Base-by-base conservation (phyloP, 768 basidiomycete genomes). In the Xerocomellus chrysenteron region DNA sequence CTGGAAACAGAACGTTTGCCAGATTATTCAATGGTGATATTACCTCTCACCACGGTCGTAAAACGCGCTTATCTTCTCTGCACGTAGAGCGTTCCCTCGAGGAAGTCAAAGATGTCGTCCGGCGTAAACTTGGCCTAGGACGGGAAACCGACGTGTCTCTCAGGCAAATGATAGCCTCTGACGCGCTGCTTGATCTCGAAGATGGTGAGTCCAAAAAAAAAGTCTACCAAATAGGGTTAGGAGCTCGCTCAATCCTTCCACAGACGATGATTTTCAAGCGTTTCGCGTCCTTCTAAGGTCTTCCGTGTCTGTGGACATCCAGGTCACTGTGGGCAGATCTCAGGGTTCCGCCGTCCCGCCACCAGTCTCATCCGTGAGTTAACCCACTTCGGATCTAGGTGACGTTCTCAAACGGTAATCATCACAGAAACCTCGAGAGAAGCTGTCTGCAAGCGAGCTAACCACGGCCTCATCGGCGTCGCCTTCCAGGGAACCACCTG, bases 191-290 rank as follows among this genome's bases (percentile, higher is more conserved):
- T 24, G 87, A 88, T 66, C 76, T 93, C n/a, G 89, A 89, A 36
- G 90, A 92, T 66, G 87, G 91, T 90, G 62, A 58, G 54, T 19
- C 11, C 26, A 28, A 28, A 13, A 43, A 42, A 39, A 44, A 45
- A 35, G 13, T 41, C 13, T 37, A 1, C 35, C 3, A 36, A 30
- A 50, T n/a, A 19, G 52, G 39, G 45, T 24, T 6, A 26, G 37
- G 33, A 16, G 32, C 47, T n/a, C 17, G 6, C 57, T 58, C 26
- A 64, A 24, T 26, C n/a, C 10, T 1, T 54, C 21, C 10, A 59
- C 52, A 92, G 90, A 90, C 43, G 90, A 87, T 39, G 90, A 92
- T 69, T 92, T 90, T 59, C 85, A 86, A 52, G 89, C 88, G 2
- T 89, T 92, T 69, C 70, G 74, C 54, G 73, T 79, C 14, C 70